A percentile compares a stretch with the other conserved stretches of the same genome.
Conservation (phyloP, 2,329 filamentous ascomycete genomes). For the Neofusicoccum parvum region DNA sequence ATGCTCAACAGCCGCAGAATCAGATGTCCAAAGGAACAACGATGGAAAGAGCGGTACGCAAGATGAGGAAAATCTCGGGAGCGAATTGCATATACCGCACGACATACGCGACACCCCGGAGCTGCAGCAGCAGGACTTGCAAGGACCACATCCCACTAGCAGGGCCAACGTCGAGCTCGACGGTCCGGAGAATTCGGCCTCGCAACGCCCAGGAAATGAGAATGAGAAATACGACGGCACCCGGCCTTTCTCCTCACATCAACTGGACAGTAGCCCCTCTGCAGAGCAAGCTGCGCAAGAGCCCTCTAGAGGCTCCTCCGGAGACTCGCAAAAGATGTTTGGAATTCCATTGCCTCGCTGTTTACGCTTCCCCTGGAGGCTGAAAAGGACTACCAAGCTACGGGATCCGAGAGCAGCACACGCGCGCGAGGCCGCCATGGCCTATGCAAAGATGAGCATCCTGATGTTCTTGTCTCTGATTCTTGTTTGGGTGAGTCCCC, state of each 20-base stretch:
- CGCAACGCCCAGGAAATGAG: too few relatives aligned
- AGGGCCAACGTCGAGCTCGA: too few relatives aligned
- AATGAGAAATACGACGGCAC: too few relatives aligned
- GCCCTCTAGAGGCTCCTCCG: too few relatives aligned
- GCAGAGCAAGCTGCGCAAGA: too few relatives aligned
- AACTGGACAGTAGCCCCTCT: too few relatives aligned
- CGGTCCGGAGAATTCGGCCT: too few relatives aligned
- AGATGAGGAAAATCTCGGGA: not conserved
- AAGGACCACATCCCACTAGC: too few relatives aligned
- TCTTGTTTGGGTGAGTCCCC: conserved; percentile 63
- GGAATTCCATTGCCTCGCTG: not conserved
- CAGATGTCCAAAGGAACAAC: not conserved
- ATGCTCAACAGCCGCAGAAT: not conserved
- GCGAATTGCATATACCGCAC: not conserved
- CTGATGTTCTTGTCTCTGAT: conserved; percentile 72
- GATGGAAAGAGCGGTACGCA: not conserved
- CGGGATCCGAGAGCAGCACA: not conserved
- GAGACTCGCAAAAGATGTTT: too few relatives aligned
- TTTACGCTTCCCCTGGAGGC: not conserved
- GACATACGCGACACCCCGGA: too few relatives aligned
- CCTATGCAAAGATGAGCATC: conserved; percentile 69
- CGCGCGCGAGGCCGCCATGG: conserved; percentile 57
- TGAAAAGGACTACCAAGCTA: not conserved
- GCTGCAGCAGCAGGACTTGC: too few relatives aligned
- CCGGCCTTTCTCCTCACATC: too few relatives aligned